Evolutionary conservation across 106 monocot genomes (phyloP).

Genomic region (Apostasia ramifera): DNA sequence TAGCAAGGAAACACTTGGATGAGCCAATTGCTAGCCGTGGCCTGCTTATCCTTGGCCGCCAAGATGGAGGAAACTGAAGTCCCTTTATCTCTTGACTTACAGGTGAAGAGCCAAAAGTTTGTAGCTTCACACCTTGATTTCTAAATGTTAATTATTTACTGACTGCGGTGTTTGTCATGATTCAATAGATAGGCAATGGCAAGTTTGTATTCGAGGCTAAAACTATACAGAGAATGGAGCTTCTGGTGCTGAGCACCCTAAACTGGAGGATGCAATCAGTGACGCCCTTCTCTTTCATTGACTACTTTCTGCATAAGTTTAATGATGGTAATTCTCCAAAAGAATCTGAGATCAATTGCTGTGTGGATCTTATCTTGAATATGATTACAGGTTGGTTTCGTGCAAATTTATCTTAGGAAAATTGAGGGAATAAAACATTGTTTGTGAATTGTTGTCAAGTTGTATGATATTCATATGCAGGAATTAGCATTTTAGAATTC

Average conservation of each 20-base stretch:
- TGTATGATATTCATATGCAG: slow-evolving; percentile 3
- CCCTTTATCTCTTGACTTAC: slow-evolving; percentile 47
- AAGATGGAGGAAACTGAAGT: slow-evolving; percentile 79
- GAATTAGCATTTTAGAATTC: slow-evolving; percentile 5
- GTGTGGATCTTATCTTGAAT: slow-evolving; percentile 33
- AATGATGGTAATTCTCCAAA: slow-evolving; percentile 14
- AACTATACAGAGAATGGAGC: slow-evolving; percentile 73
- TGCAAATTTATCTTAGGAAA: neutral
- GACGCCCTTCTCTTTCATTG: slow-evolving; percentile 62
- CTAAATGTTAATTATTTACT: neutral
- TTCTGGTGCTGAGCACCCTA: slow-evolving; percentile 50
- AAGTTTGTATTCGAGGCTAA: slow-evolving; percentile 47
- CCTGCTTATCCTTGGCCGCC: slow-evolving; percentile 71
- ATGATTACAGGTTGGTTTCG: slow-evolving; percentile 33
- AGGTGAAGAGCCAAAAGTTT: slow-evolving; percentile 25
- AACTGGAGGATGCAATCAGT: slow-evolving; percentile 74
- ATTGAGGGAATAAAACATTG: neutral
- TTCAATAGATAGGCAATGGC: slow-evolving; percentile 36
- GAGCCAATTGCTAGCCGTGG: slow-evolving; percentile 65
- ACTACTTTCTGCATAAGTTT: slow-evolving; percentile 44
- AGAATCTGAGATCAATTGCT: slow-evolving; percentile 14
- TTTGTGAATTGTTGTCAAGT: neutral
- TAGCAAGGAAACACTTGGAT: slow-evolving; percentile 70
- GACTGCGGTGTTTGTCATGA: neutral
- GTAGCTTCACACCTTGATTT: neutral